Evolutionary conservation across 1,284 basidiomycete genomes (phyloP), one percentile per base, ranked within the genome.

Genomic region (Stygiomarasmius scandens): DNA sequence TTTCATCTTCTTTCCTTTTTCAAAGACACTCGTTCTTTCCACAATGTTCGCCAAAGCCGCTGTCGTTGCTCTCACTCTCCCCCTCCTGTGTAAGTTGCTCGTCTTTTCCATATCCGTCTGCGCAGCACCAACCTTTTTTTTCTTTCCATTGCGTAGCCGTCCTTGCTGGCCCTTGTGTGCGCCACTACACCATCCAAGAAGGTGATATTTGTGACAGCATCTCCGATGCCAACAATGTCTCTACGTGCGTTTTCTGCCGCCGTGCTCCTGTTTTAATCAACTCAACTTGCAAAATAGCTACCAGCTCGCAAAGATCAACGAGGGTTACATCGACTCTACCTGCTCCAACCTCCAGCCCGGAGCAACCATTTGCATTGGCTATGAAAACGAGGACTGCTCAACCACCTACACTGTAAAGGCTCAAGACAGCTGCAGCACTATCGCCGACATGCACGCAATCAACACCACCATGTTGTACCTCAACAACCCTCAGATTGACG

Each of bases 161-260:
- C 54, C 62, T 70, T 52, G 83, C 79, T 14, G 68, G 74, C 50
- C 66, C 69, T n/a, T 91, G 89, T 71, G 69, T 76, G 16, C 84
- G 88, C 58, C 66, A 65, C 8, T 90, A 91, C 75, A 84, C 78
- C 58, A 78, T 89, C 51, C 64, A 81, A 62, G 66, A 65, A 1
- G 84, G 83, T 54, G 89, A 91, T 66, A 80, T 76, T 54, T 92
- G 89, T 66, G 87, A 91, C 74, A 67, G 68, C 61, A 90, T 91
- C 69, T 89, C 87, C 58, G 80, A 81, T 36, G 77, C 80, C 19
- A 69, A 89, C 46, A 79, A 82, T 52, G 86, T 81, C 57, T 89
- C 89, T 25, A 89, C 89, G 83, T 89, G 66, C 52, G 79, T 73
- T 24, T 43, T 41, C 27, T 61, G n/a, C n/a, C n/a, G n/a, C n/a